A percentile compares a stretch with the other conserved stretches of the same genome.
Conservation (phyloP, 441 rosid genomes). For the Populus hybrid region DNA sequence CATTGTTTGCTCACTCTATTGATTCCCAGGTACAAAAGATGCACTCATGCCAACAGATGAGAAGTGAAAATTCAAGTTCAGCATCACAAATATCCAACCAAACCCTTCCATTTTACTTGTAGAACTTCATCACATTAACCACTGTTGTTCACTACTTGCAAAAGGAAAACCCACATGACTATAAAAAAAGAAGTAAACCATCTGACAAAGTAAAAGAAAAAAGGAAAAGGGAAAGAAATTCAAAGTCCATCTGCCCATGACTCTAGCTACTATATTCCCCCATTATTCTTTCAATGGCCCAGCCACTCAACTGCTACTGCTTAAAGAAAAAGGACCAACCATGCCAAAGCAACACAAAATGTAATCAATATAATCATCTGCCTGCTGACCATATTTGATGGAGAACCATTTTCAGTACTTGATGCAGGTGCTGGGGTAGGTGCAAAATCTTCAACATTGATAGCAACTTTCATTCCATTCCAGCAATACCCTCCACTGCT, state of each 20-base stretch:
- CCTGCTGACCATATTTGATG: background rate
- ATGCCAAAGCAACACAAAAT: background rate
- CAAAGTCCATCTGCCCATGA: background rate
- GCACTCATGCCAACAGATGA: too few species aligned
- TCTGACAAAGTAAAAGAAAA: background rate
- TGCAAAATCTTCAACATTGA: slow-evolving; percentile 41
- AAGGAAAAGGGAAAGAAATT: background rate
- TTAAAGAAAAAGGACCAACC: background rate
- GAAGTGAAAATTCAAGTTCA: too few species aligned
- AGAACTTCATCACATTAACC: background rate
- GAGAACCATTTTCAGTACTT: slow-evolving; percentile 8
- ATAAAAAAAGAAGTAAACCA: background rate
- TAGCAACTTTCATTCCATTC: slow-evolving; percentile 60
- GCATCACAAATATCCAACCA: background rate
- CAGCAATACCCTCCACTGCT: slow-evolving; percentile 84
- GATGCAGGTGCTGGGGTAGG: slow-evolving; percentile 29
- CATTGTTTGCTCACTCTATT: background rate
- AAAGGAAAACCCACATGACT: background rate
- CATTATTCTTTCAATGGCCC: background rate
- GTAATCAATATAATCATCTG: background rate
- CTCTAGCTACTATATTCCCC: background rate
- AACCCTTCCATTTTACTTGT: background rate
- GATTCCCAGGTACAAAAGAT: too few species aligned
- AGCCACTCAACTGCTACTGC: background rate
- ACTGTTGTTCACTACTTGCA: background rate